Percentiles rank a stretch among this genome's conserved stretches.
Conservation (phyloP, 2,329 filamentous ascomycete genomes). For the Alternaria infectoria region DNA sequence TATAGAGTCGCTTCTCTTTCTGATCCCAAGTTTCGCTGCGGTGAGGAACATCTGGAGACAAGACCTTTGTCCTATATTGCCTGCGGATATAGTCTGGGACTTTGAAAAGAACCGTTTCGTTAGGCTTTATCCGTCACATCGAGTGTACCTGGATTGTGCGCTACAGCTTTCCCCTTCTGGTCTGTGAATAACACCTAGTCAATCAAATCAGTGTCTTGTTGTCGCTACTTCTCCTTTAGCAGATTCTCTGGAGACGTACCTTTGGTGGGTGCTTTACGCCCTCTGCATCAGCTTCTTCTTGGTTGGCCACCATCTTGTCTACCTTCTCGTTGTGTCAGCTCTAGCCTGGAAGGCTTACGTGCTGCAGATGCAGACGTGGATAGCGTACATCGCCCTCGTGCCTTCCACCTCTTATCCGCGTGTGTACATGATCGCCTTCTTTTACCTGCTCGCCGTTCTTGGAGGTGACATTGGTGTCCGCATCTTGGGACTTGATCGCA, state of each 20-base stretch:
- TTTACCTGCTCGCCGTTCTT: conserved; percentile 49
- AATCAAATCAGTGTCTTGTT: neutral
- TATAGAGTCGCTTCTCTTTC: neutral
- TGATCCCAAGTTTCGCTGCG: neutral
- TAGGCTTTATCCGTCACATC: conserved; percentile 15
- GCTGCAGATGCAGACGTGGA: neutral
- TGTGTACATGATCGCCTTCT: conserved; percentile 51
- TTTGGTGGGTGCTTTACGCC: conserved; percentile 53
- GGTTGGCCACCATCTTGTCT: conserved; percentile 46
- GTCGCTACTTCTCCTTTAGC: neutral
- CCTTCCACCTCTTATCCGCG: conserved; percentile 49
- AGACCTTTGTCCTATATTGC: neutral
- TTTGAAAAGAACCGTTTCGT: neutral
- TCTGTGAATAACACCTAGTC: conserved; percentile 48
- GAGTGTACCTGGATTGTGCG: conserved; percentile 49
- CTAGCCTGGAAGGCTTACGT: neutral
- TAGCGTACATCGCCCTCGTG: conserved; percentile 46
- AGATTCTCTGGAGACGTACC: conserved; percentile 22
- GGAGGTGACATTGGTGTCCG: conserved; percentile 28
- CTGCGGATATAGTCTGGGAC: neutral
- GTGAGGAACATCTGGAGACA: neutral
- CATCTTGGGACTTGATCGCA: neutral
- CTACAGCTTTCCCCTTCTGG: conserved; percentile 49
- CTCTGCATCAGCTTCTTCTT: conserved; percentile 46
- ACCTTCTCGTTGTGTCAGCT: conserved; percentile 30